A percentile compares a stretch with the other conserved stretches of the same genome.
Conservation (phyloP, 208 protist genomes). For the Leishmania major region DNA sequence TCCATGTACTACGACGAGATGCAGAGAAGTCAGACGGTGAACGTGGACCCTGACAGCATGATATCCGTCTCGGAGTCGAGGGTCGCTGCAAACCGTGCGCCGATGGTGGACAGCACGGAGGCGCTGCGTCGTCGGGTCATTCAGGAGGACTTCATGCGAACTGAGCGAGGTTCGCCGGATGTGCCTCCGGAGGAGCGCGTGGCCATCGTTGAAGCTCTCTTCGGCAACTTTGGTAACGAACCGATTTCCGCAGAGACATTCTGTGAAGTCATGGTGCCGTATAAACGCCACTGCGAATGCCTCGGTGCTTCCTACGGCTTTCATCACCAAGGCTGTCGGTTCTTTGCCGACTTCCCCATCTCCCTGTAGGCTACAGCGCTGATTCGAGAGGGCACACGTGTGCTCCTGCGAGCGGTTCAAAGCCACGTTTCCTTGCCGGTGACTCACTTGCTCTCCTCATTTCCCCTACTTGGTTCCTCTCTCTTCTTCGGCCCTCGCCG, state of each 20-base stretch:
- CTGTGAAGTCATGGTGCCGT: slow-evolving; percentile 34
- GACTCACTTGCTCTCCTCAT: background rate
- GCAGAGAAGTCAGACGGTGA: slow-evolving; percentile 14
- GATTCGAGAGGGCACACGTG: background rate
- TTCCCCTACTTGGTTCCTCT: background rate
- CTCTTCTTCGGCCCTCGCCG: background rate
- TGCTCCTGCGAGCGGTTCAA: background rate
- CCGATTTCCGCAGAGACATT: slow-evolving; percentile 32
- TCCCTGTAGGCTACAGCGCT: background rate
- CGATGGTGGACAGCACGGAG: slow-evolving; percentile 10
- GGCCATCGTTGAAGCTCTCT: slow-evolving; percentile 20
- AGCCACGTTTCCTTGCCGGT: background rate
- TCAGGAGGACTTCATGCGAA: slow-evolving; percentile 21
- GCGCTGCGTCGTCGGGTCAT: slow-evolving; percentile 30
- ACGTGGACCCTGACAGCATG: slow-evolving; percentile 9
- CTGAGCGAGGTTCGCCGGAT: slow-evolving; percentile 12
- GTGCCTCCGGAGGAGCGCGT: slow-evolving; percentile 24
- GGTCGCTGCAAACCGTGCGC: background rate
- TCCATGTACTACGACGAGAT: background rate
- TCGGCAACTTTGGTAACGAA: slow-evolving; percentile 16
- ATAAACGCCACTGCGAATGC: slow-evolving; percentile 32
- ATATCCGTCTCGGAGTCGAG: background rate
- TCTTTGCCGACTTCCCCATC: background rate
- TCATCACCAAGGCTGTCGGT: slow-evolving; percentile 24
- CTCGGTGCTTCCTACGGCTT: slow-evolving; percentile 41